Base-by-base conservation (phyloP, 768 basidiomycete species). In the Boletus rufocinnamomeus region DNA sequence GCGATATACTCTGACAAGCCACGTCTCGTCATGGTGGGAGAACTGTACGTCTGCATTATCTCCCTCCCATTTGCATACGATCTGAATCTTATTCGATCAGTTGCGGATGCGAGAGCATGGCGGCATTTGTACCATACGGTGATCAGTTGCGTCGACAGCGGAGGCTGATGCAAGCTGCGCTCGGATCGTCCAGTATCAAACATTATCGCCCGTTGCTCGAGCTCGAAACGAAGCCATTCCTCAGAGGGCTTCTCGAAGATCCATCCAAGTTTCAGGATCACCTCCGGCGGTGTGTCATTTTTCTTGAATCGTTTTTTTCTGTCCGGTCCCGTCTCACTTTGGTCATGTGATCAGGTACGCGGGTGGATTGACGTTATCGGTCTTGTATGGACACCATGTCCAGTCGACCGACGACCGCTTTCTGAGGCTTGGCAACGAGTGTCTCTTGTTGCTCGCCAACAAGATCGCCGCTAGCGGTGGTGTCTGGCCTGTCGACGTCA, bases 1-100 rank as follows among this genome's bases (percentile, higher is more conserved):
- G 74, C 80, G 10, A 84, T 89, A 30, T 91, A 91, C 69, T 85
- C 89, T 9, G 90, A 91, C 74, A 88, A 87, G 69, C 87, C 87
- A 0, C 73, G 76, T 27, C 74, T 89, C 25, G 77, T 87, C 45
- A 91, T 92, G 89, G 76, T 75, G 16, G 84, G 85, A 25, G 88
- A 91, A 52, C 75, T 90, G 81, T 89, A 65, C 66, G 86, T 83
- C 27, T 47, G 4, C 2, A 17, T 34, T 6, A 19, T 21, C 19
- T 19, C 50, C 32, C 27, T 2, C 17, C 17, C 6, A 25, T 16
- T 41, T 27, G 2, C 19, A 5, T 38, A 11, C 35, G 43, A 57
- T 61, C 56, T 54, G 51, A 51, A 58, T 58, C 40, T 51, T 11
- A 4, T 19, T 43, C 58, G 60, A 63, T 62, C 58, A 78, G 75